phyloP scores from a whole-genome alignment of 1,139 yeast species.

The Zygosaccharomyces sapae region DNA sequence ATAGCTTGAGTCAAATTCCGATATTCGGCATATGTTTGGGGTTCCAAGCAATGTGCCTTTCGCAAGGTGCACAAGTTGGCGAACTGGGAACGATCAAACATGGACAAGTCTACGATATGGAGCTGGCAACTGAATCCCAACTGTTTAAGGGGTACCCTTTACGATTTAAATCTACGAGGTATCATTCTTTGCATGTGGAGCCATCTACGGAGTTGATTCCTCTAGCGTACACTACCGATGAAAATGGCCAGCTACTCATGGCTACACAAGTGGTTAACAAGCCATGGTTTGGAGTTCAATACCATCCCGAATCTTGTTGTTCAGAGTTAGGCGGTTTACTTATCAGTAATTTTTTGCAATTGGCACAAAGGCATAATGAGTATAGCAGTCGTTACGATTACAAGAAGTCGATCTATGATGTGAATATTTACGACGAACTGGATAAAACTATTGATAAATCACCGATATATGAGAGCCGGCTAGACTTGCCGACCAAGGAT shows the following conservation, averaged over 20 bases:
- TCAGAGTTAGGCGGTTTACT: slow-evolving; percentile 62
- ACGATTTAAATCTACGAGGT: slow-evolving; percentile 67
- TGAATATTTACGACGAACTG: slow-evolving; percentile 6
- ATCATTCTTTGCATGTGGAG: slow-evolving; percentile 66
- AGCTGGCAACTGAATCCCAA: slow-evolving; percentile 38
- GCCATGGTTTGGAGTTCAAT: slow-evolving; percentile 93
- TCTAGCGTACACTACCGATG: slow-evolving; percentile 50
- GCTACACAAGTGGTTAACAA: slow-evolving; percentile 58
- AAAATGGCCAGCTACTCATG: slow-evolving; percentile 54
- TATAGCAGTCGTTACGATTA: slow-evolving; percentile 19
- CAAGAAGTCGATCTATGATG: slow-evolving; percentile 7
- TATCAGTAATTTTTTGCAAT: slow-evolving; percentile 56
- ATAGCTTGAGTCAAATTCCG: slow-evolving; percentile 44
- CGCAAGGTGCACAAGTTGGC: slow-evolving; percentile 55
- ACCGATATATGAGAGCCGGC: slow-evolving; percentile 16
- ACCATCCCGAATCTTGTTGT: slow-evolving; percentile 94
- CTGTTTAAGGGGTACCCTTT: slow-evolving; percentile 43
- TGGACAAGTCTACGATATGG: slow-evolving; percentile 66
- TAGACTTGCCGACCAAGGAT: not conserved
- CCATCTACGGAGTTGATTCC: slow-evolving; percentile 42
- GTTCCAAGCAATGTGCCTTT: slow-evolving; percentile 73
- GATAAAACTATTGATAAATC: slow-evolving; percentile 23
- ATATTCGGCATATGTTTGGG: slow-evolving; percentile 91
- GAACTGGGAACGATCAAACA: slow-evolving; percentile 64
- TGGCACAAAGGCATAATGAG: slow-evolving; percentile 46